A percentile compares a stretch with the other conserved stretches of the same genome.
Conservation (phyloP, 768 basidiomycete species). For the Hysterangium stoloniferum region DNA sequence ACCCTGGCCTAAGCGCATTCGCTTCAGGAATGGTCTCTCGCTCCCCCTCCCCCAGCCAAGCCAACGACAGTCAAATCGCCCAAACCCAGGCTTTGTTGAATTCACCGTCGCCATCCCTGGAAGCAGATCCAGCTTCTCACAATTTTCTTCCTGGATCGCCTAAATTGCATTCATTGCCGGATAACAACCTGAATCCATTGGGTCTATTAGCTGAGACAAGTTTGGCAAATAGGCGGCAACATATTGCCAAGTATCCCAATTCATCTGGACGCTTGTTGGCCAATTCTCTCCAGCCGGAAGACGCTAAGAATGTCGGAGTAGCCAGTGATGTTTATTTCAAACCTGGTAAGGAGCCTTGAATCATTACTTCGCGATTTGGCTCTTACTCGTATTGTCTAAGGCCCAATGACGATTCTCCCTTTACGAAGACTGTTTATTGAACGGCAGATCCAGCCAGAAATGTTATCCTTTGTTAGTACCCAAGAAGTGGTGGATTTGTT, state of each 20-base stretch:
- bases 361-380: not conserved
- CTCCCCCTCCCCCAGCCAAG: constrained; percentile 65
- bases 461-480: constrained; percentile 78
- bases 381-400: constrained; percentile 27
- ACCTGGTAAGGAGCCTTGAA: constrained; percentile 48
- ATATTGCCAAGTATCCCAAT: constrained; percentile 27
- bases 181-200: constrained; percentile 87
- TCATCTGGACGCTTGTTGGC: constrained; percentile 13
- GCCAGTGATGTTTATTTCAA: constrained; percentile 88
- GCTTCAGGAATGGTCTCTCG: constrained; percentile 75
- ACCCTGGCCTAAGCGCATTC: constrained; percentile 48
- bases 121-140: constrained; percentile 22
- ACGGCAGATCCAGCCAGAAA: constrained; percentile 86
- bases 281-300: constrained; percentile 32
- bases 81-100: constrained; percentile 52
- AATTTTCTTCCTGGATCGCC: constrained; percentile 52
- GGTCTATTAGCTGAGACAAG: constrained; percentile 90
- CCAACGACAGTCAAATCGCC: constrained; percentile 29
- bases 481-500: constrained; percentile 91
- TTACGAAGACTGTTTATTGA: constrained; percentile 79
- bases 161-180: constrained; percentile 84
- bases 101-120: constrained; percentile 39
- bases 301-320: constrained; percentile 57
- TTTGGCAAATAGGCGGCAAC: constrained; percentile 61
- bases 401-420: constrained; percentile 84